Base-by-base conservation (phyloP, 495 filamentous ascomycete genomes). In the Aspergillus indologenus region DNA sequence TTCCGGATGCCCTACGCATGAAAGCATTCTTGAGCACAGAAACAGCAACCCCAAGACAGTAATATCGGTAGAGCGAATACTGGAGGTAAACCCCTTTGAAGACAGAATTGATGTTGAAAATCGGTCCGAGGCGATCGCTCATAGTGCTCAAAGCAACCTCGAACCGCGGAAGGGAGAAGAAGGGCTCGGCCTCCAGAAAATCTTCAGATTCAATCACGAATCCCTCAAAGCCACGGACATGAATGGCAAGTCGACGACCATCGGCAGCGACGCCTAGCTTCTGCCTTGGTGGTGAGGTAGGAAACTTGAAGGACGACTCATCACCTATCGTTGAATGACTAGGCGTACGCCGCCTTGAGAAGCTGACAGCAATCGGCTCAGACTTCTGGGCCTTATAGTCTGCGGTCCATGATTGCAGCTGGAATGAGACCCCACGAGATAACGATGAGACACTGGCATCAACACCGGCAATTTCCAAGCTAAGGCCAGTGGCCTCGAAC, bases 21-120 rank as follows among this genome's bases (percentile, higher is more conserved):
- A 97, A 90, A 6, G 91, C 90, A 58, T 87, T 85, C 54, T 81
- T 80, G 14, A 98, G 71, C 9, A 95, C 88, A 57, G 85, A 86
- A 20, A 81, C 71, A 24, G 95, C 95, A 49, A 98, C 83, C 12
- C 88, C 89, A 24, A 93, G 78, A n/a, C 91, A 87, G 66, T 96
- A 98, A 66, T 96, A 93, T 5, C 93, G 87, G 69, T 95, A 97
- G 1, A 99, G 80, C 4, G 95, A 98, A 66, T 97, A 98, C 31
- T 96, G 88, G 4, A 96, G 61, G 58, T 88, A 85, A 2, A 99
- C 66, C 8, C 87, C 89, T 66, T 87, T 89, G 26, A 92, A 78
- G 45, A 89, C 79, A 1, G 92, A 89, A 65, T 92, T 90, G 51
- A 98, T 77, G 65, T 97, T 90, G 65, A 97, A 86, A 14, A 96